Evolutionary conservation across 192 early-diverging fungal species (phyloP).

Genomic region (Entomortierella chlamydospora): DNA sequence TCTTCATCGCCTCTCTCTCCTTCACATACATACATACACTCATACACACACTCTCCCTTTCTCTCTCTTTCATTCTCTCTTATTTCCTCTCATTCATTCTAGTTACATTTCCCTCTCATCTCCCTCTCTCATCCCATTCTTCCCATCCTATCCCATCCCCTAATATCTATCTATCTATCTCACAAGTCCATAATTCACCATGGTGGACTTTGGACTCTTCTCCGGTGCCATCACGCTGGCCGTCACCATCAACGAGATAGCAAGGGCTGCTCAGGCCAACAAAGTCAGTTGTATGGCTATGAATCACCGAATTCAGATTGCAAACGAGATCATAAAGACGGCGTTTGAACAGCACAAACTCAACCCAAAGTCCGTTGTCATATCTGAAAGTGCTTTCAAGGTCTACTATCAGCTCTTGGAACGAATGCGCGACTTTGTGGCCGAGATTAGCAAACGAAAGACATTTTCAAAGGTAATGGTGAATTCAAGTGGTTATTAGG

Average conservation of each 20-base stretch:
- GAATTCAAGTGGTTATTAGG: background rate
- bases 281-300: constrained; percentile 49
- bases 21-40: too few relatives aligned
- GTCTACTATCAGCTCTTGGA: constrained; percentile 39
- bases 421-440: constrained; percentile 49
- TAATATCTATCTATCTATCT: background rate
- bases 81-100: background rate
- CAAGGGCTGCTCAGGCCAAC: constrained; percentile 43
- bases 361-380: constrained; percentile 26
- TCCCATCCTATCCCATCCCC: too few relatives aligned
- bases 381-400: constrained; percentile 39
- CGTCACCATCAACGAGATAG: constrained; percentile 40
- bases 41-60: too few relatives aligned
- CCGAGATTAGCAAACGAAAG: constrained; percentile 51
- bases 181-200: background rate
- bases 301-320: constrained; percentile 53
- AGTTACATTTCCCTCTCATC: background rate
- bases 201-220: constrained; percentile 48
- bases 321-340: constrained; percentile 49
- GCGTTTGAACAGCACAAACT: constrained; percentile 39
- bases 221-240: constrained; percentile 41
- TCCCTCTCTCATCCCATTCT: background rate
- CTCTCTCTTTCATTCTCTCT: background rate
- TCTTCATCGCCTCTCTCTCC: too few relatives aligned
- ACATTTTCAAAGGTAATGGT: constrained; percentile 42